Evolutionary conservation across 352 stramenopile species (phyloP), one percentile per base, ranked within the genome.

Genomic region (Pythium utonaiense): DNA sequence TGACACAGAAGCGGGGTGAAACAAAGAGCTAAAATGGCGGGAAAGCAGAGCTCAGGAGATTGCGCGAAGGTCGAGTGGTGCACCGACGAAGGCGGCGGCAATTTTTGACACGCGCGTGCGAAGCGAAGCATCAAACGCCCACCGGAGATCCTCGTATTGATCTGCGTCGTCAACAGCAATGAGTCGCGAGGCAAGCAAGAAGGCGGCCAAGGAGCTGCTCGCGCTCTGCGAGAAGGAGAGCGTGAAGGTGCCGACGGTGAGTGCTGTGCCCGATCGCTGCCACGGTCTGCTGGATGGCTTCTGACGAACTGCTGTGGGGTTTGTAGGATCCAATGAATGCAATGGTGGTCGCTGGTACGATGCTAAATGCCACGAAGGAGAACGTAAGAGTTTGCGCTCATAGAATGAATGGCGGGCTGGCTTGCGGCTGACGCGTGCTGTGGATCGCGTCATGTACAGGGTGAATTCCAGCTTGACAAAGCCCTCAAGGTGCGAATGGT

Each of bases 301-400:
- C 40, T 47, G n/a, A 47, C 6, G 7, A 27, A 1, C 1, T 6
- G 27, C 22, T 47, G 0, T 9, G n/a, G 14, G 3, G 6, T 21
- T 2, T 45, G 40, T 27, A 92, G 83, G 62, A 95, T 40, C 68
- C 78, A 3, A 66, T 90, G 17, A 95, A 95, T 73, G 85, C 85
- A 6, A 85, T 86, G 57, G 77, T 95, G 14, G 81, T 85, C 51
- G 85, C 85, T 27, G 85, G 85, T 49, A 95, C 85, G 14, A 91
- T 93, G 80, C 70, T 95, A 16, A 95, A 92, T 53, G 77, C 85
- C 41, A 93, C 85, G n/a, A 80, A 78, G 48, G 82, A 91, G 27
- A 55, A 90, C 31, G 85, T 91, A 51, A 50, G 76, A 62, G 27
- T 44, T 30, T 14, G 16, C 14, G 33, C 50, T 62, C 33, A 14